Evolutionary conservation across 345 rosid genomes (phyloP).

Genomic region (Gossypium bickii): DNA sequence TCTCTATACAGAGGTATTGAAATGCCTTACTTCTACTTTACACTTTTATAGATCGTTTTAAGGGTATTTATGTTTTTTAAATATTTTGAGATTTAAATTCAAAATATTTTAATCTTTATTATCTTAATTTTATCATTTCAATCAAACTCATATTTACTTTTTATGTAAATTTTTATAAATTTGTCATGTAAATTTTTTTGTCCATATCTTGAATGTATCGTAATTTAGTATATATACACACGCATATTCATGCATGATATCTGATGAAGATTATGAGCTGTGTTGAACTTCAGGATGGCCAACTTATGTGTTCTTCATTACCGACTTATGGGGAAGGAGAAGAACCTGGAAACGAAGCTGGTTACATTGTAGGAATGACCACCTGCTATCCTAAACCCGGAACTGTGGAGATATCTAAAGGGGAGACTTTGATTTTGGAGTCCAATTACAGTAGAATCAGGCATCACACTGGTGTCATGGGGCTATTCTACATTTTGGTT

Average conservation of each 20-base stretch:
- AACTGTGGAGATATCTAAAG: slow-evolving; percentile 43
- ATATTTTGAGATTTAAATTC: no score
- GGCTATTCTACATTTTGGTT: slow-evolving; percentile 64
- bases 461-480: slow-evolving; percentile 84
- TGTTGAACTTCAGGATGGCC: slow-evolving; percentile 49
- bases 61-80: no score
- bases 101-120: no score
- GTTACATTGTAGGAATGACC: slow-evolving; percentile 88
- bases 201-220: no score
- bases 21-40: not conserved
- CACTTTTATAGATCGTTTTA: not conserved
- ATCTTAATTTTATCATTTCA: no score
- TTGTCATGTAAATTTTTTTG: no score
- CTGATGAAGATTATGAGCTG: not conserved
- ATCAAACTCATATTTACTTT: no score
- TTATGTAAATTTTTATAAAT: no score
- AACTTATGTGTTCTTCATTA: slow-evolving; percentile 49
- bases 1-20: slow-evolving; percentile 45
- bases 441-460: slow-evolving; percentile 48
- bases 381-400: slow-evolving; percentile 76
- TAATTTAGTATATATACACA: no score
- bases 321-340: slow-evolving; percentile 64
- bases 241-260: not conserved
- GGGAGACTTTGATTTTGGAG: slow-evolving; percentile 60
- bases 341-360: slow-evolving; percentile 82